Conservation (phyloP, 257 asterid species). For the Orobanche coerulescens region DNA sequence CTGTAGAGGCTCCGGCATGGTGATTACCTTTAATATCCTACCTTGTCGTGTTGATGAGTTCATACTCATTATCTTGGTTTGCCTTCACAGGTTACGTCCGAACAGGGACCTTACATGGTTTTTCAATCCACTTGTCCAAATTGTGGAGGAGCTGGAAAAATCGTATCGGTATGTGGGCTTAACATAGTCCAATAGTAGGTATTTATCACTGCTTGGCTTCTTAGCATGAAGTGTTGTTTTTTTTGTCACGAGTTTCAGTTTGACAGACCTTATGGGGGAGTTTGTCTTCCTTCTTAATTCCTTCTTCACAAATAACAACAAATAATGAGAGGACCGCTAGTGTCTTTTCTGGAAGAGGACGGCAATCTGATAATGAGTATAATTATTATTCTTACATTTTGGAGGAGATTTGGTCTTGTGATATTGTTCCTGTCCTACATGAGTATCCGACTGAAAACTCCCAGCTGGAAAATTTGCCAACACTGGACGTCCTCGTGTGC, state of each 20-base stretch:
- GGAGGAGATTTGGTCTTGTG: no score
- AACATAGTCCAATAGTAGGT: neutral
- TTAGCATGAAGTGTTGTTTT: neutral
- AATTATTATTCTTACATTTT: no score
- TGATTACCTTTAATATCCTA: slow-evolving; percentile 31
- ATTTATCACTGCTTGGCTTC: neutral
- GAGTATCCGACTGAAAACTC: no score
- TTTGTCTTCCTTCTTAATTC: neutral
- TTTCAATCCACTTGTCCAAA: slow-evolving; percentile 56
- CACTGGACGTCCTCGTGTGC: no score
- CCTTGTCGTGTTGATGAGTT: neutral
- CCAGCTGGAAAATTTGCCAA: no score
- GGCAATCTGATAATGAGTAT: no score
- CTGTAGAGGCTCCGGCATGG: slow-evolving; percentile 89
- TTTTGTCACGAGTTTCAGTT: neutral
- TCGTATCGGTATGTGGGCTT: slow-evolving; percentile 56
- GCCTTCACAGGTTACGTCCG: slow-evolving; percentile 38
- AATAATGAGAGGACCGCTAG: no score
- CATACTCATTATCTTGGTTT: slow-evolving; percentile 11
- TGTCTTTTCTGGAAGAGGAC: no score
- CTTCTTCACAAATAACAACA: no score
- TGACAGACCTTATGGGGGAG: neutral
- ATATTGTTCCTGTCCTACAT: no score
- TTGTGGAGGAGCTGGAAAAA: slow-evolving; percentile 76
- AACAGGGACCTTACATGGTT: slow-evolving; percentile 48